Evolutionary conservation across 257 asterid species (phyloP).

Genomic region (Nicotiana undulata): DNA sequence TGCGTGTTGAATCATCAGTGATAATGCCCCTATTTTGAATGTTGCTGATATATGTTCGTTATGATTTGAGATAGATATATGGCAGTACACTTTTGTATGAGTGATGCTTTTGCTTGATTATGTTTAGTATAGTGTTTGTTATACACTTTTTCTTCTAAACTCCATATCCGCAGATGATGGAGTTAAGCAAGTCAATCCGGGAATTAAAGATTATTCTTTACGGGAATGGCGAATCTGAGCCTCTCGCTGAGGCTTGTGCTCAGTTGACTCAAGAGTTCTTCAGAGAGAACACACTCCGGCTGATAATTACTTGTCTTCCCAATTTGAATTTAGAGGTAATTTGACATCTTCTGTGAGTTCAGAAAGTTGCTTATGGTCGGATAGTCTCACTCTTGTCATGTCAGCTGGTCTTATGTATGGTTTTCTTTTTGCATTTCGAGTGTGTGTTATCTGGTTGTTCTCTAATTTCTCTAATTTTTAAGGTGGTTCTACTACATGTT

Average conservation of each 20-base stretch:
- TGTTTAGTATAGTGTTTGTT: neutral
- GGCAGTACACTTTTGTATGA: neutral
- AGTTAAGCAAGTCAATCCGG: conserved; percentile 60
- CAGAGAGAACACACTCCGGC: conserved; percentile 70
- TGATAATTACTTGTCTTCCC: conserved; percentile 67
- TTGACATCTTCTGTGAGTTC: neutral
- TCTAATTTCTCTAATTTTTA: neutral
- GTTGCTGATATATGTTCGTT: neutral
- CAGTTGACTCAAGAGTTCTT: conserved; percentile 88
- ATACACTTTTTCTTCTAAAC: neutral
- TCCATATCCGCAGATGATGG: conserved; percentile 49
- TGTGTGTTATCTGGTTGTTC: neutral
- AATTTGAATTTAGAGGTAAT: conserved; percentile 70
- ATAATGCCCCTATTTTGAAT: neutral
- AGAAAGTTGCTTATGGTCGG: neutral
- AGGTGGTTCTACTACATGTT: neutral
- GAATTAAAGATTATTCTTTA: conserved; percentile 69
- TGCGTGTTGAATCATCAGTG: neutral
- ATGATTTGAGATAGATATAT: neutral
- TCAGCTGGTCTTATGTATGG: neutral
- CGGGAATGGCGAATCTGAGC: conserved; percentile 89
- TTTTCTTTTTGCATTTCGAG: neutral
- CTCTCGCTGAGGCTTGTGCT: conserved; percentile 73
- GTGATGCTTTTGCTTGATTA: neutral
- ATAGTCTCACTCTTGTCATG: neutral